phyloP scores from a whole-genome alignment of 306 rosid species.

The Mucuna pruriens region DNA sequence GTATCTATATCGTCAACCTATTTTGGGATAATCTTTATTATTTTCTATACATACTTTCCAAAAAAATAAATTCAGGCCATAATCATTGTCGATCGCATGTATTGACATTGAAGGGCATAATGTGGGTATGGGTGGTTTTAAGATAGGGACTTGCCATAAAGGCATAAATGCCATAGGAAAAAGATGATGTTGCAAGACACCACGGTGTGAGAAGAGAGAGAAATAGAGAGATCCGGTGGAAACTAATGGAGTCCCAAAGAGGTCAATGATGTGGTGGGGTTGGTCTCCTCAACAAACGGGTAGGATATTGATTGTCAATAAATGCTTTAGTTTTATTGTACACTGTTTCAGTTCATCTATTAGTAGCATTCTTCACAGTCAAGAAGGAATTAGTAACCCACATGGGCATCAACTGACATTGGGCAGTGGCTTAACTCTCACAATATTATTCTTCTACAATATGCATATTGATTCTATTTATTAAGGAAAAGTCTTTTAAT shows the following conservation, averaged over 20 bases:
- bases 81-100: background rate
- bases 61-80: slow-evolving; percentile 5
- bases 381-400: slow-evolving; percentile 42
- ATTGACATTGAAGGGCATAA: slow-evolving; percentile 36
- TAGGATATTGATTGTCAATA: slow-evolving; percentile 58
- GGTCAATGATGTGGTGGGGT: slow-evolving; percentile 55
- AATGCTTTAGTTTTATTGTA: slow-evolving; percentile 45
- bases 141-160: slow-evolving; percentile 42
- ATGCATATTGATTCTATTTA: background rate
- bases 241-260: slow-evolving; percentile 36
- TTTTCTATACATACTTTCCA: background rate
- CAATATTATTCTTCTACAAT: background rate
- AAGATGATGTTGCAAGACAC: slow-evolving; percentile 41
- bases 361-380: slow-evolving; percentile 32
- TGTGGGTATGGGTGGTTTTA: slow-evolving; percentile 42
- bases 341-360: slow-evolving; percentile 39
- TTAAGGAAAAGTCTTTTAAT: background rate
- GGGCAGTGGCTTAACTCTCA: slow-evolving; percentile 2
- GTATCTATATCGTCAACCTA: background rate
- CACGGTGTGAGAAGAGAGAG: slow-evolving; percentile 3
- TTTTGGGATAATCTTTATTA: background rate
- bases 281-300: slow-evolving; percentile 51
- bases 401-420: slow-evolving; percentile 42
- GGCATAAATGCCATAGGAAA: slow-evolving; percentile 44
- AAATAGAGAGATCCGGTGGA: background rate